phyloP scores from a whole-genome alignment of 208 protist species.

The Acanthamoeba royreba region DNA sequence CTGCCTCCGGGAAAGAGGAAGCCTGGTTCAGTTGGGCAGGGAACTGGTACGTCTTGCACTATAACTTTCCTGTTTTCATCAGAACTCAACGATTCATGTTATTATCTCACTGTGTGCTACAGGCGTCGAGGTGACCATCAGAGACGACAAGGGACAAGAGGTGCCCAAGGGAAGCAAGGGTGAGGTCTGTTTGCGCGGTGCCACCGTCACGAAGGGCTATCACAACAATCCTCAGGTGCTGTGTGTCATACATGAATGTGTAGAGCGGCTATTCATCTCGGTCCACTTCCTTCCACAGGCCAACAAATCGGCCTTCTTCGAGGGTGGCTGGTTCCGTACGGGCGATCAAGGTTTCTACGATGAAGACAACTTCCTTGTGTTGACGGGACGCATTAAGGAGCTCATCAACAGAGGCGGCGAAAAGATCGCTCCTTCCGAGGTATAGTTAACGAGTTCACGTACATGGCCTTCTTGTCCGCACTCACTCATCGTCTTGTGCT shows the following conservation, averaged over 20 bases:
- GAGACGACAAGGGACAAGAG: neutral
- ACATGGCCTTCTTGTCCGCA: too few relatives aligned
- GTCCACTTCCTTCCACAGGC: too few relatives aligned
- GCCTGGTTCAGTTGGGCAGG: neutral
- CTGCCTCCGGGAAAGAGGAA: slow-evolving; percentile 57
- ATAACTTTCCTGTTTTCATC: neutral
- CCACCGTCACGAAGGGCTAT: slow-evolving; percentile 61
- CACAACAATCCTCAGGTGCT: slow-evolving; percentile 9
- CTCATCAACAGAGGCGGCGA: slow-evolving; percentile 80
- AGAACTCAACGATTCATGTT: neutral
- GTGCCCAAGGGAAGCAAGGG: slow-evolving; percentile 52
- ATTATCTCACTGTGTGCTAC: neutral
- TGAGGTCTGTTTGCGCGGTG: slow-evolving; percentile 70
- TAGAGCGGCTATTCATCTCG: too few relatives aligned
- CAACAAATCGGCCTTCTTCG: slow-evolving; percentile 58
- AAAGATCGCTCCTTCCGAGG: slow-evolving; percentile 71
- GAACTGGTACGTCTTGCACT: too few relatives aligned
- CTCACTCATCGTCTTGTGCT: too few relatives aligned
- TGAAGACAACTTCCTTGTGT: slow-evolving; percentile 62
- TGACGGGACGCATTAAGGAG: slow-evolving; percentile 79
- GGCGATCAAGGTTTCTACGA: slow-evolving; percentile 78
- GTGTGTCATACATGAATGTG: too few relatives aligned
- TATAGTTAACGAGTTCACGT: slow-evolving; percentile 59
- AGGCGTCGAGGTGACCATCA: slow-evolving; percentile 56
- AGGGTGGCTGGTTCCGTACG: slow-evolving; percentile 73